phyloP scores from a whole-genome alignment of 2,329 filamentous ascomycete species.

The Ophiostoma pallidulum region DNA sequence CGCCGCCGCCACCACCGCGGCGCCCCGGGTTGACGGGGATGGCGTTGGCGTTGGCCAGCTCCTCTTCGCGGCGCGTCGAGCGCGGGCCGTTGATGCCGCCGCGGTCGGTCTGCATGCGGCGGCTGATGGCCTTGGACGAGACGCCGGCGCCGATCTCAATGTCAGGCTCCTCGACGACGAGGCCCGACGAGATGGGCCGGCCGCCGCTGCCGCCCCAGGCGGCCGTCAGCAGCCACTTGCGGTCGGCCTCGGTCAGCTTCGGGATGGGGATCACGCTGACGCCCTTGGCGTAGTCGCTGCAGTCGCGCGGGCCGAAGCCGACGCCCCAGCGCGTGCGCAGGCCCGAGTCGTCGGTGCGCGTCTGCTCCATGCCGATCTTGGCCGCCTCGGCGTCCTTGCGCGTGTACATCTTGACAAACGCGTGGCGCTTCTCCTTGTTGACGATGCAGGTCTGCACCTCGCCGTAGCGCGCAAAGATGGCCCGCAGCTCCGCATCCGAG shows the following conservation, averaged over 20 bases:
- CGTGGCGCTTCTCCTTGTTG: constrained; percentile 95
- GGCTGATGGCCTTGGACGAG: constrained; percentile 77
- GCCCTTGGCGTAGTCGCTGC: constrained; percentile 88
- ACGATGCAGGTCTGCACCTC: constrained; percentile 95
- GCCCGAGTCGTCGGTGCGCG: constrained; percentile 59
- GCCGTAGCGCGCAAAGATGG: constrained; percentile 72
- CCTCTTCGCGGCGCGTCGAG: constrained; percentile 40
- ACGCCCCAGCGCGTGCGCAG: constrained; percentile 93
- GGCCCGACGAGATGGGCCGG: constrained; percentile 64
- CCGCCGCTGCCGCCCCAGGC: constrained; percentile 91
- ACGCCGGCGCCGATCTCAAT: constrained; percentile 98
- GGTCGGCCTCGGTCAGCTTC: constrained; percentile 88
- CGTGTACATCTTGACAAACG: constrained; percentile 97
- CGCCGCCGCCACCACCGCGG: constrained; percentile 15
- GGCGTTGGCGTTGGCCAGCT: constrained; percentile 12
- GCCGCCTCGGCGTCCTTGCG: constrained; percentile 75
- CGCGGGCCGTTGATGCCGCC: constrained; percentile 56
- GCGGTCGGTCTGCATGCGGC: constrained; percentile 60
- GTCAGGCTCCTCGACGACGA: constrained; percentile 93
- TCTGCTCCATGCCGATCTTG: constrained; percentile 79
- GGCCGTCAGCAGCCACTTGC: constrained; percentile 93
- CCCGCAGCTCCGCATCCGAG: constrained; percentile 71
- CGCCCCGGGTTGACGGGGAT: constrained; percentile 9
- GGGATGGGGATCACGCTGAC: constrained; percentile 89
- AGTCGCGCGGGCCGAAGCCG: constrained; percentile 92